Evolutionary conservation across 331 rosid species (phyloP), one percentile per base, ranked within the genome.

Genomic region (Pyracantha coccinea): DNA sequence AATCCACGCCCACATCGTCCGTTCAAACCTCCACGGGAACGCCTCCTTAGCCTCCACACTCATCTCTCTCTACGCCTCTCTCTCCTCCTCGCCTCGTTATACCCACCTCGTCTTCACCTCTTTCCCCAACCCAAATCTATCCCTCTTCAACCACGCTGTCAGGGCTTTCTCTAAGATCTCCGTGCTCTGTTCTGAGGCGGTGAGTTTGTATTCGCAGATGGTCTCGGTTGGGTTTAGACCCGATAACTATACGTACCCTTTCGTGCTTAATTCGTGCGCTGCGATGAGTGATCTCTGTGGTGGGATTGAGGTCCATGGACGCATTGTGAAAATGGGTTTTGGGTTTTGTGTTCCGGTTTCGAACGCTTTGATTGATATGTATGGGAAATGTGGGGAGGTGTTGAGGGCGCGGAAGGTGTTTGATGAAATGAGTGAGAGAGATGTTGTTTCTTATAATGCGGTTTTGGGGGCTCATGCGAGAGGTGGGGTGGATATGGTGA

Each of bases 331-430:
- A 58, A 38, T 38, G 29, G 82, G 82, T 72, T 78, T 71, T 19
- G 77, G 72, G 24, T 41, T 24, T 11, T 55, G 68, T 44, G 20
- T 64, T 20, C 82, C 77, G 15, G 82, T 66, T 20, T 27, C 53
- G 29, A 72, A 78, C 12, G 82, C 82, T 14, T 44, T 78, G 77
- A 78, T 78, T 28, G 78, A 72, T 5, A 55, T 78, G 82, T 78
- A 72, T 21, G 82, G 82, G 9, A 55, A 72, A 66, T 72, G 77
- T 20, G 73, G 60, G 54, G 55, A 6, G 0, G 41, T 72, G 60
- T 50, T 2, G 23, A 21, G 33, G 14, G 77, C 77, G 16, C 61
- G 73, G 68, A 24, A 7, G 21, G 63, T 38, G 77, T 78, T 78
- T 2, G 77, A 55, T 4, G 82, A 72, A 55, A 72, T 78, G 77